Evolutionary conservation across 148 eudicot species (phyloP), one percentile per base, ranked within the genome.

Genomic region (Camellia lanceoleosa): DNA sequence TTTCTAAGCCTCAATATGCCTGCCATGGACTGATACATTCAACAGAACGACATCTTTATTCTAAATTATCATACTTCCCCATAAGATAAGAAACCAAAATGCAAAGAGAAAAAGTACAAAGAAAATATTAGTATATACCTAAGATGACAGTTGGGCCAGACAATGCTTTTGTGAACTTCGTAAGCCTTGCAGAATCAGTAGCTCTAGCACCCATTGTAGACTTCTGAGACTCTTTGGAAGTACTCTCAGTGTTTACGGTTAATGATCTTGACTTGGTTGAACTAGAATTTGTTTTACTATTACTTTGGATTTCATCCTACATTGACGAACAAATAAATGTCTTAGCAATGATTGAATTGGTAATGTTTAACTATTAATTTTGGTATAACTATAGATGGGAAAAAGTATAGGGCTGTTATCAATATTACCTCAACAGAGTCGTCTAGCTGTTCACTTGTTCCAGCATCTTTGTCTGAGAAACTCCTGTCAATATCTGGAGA

Each of bases 141-240:
- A 94, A 81, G 70, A 89, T 90, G 78, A 96, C 92, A 23, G 92
- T 89, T 72, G 90, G 83, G 9, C 82, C 91, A 67, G 95, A 89
- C 78, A 96, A 89, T 84, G 89, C 98, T 86, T 88, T 96, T 59
- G 88, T 87, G 82, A 96, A 96, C 86, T 92, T 96, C 88, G 80
- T 84, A 78, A 96, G 87, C 88, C 95, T 91, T 52, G 98, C 98
- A 76, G 99, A 91, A 88, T 96, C 99, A 7, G 94, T 94, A 84
- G 97, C 91, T 86, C 95, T 87, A 73, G 95, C 91, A 72, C 89
- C 91, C 80, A 89, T 80, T 67, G 86, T 73, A 60, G 89, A 72
- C 82, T 87, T 95, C 55, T 90, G 97, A 58, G 86, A 82, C 74
- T 92, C 98, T 82, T 82, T 85, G 47, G 91, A 80, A 56, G 82